Evolutionary conservation across 352 stramenopile genomes (phyloP), one percentile per base, ranked within the genome.

Genomic region (Pythium vanterpoolii): DNA sequence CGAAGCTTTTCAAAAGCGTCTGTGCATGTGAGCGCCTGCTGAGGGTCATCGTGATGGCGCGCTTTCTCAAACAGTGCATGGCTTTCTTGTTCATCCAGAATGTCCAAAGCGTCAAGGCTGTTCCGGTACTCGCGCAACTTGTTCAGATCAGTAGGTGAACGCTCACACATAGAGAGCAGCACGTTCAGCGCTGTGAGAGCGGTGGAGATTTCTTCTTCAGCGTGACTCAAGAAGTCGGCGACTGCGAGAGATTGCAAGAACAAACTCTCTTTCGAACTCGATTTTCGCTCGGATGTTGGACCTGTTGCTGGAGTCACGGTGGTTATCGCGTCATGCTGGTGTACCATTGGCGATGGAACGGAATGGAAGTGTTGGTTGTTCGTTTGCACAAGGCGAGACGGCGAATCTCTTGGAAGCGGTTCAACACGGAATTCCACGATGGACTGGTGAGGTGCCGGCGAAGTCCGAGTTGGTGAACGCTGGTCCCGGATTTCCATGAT

Each of bases 141-240:
- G 33, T 76, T 84, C 10, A 46, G 49, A 40, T 94, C 83, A 3
- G 52, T 59, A 16, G 64, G 47, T 5, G 68, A 68, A 26, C 80
- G 83, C 28, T 93, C 83, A 19, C 83, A 83, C 71, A 94, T 90
- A 4, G 69, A 73, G 5, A 92, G 49, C 26, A 94, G 45, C 8
- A 94, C 79, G 30, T 84, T 90, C 4, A 94, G 57, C 18, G 83
- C 85, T n/a, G 85, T 92, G 26, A 83, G 23, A 0, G 83, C 77
- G 8, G 85, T 94, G 26, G 80, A 89, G 28, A 89, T 76, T 49
- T 91, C 82, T 51, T 94, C 85, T 44, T 87, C 69, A 8, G 83
- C 77, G 45, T 92, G 79, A 19, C 58, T 87, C 7, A 90, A 47
- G 38, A 94, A 94, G 30, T 94, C 74, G 0, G 65, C 71, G 16